phyloP scores from a whole-genome alignment of 441 rosid species.

The Gossypium schwendimanii region DNA sequence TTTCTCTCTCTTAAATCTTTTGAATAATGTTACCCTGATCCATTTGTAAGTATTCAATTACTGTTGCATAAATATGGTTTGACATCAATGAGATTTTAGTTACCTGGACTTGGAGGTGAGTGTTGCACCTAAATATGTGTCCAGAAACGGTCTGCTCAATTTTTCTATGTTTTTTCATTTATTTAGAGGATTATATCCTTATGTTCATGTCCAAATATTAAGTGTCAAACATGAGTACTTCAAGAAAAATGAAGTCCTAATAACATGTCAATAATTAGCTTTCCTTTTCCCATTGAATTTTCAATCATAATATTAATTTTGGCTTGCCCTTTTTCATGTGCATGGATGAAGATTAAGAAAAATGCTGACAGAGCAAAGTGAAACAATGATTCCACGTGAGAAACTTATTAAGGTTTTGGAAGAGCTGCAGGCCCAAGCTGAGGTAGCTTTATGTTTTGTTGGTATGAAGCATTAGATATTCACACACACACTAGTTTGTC shows the following conservation, averaged over 20 bases:
- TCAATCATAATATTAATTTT: neutral
- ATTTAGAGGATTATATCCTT: neutral
- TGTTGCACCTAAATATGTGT: neutral
- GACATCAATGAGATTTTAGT: neutral
- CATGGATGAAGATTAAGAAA: slow-evolving; percentile 55
- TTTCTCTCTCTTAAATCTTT: neutral
- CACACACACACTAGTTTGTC: neutral
- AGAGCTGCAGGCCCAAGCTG: slow-evolving; percentile 94
- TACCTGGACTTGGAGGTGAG: neutral
- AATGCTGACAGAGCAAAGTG: slow-evolving; percentile 56
- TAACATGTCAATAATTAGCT: neutral
- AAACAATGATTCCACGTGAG: slow-evolving; percentile 48
- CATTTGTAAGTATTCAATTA: neutral
- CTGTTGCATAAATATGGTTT: neutral
- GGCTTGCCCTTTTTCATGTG: slow-evolving; percentile 4
- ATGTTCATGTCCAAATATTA: neutral
- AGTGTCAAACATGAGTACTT: neutral
- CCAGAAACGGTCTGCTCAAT: neutral
- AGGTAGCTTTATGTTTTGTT: slow-evolving; percentile 89
- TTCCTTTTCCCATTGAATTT: neutral
- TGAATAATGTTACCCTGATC: neutral
- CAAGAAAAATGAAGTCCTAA: neutral
- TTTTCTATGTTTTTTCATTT: neutral
- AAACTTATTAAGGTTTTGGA: slow-evolving; percentile 72
- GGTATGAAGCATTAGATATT: slow-evolving; percentile 42